Evolutionary conservation across 768 basidiomycete genomes (phyloP), one percentile per base, ranked within the genome.

Genomic region (Tulasnella sp.): DNA sequence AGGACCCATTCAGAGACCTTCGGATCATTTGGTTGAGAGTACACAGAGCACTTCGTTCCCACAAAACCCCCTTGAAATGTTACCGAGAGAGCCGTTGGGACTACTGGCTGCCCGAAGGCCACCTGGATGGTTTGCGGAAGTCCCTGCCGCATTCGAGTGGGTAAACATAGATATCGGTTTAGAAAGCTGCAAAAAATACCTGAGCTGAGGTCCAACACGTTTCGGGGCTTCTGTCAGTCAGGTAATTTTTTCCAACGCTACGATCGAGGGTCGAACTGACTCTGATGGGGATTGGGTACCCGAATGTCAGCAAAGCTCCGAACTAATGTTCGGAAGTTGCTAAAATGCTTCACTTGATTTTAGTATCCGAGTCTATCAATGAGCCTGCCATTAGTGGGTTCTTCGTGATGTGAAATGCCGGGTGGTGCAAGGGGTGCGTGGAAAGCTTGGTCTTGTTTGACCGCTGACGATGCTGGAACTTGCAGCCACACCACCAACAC

Each of bases 11-110:
- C 40, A 84, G 82, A 41, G 86, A 85, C 34, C 18, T 3, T 88
- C 83, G 69, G 89, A 22, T 64, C 41, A 16, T 11, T 46, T 34
- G 60, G 28, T 31, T 40, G 34, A 18, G 54, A 37, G 46, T 82
- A 86, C 12, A 95, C 83, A 1, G 86, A 83, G 84, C 93, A 94
- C 72, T 88, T 87, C 11, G 89, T 92, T 28, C 93, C 94, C 0
- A 93, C 95, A 84, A 96, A 96, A 1, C 94, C 94, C 20, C 94
- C 94, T 87, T 96, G 94, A 84, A 96, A 96, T 1, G 92, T 94
- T 82, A 95, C 81, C 28, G 86, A 87, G 24, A 95, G 82, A 37
- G 87, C 87, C 81, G 86, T 88, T 4, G 93, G 93, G 48, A 89
- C 83, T n/a, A 93, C 90, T 75, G 85, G 88, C 8, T 85, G 83